phyloP scores from a whole-genome alignment of 2,329 filamentous ascomycete genomes.

The Byssochlamys sp. region DNA sequence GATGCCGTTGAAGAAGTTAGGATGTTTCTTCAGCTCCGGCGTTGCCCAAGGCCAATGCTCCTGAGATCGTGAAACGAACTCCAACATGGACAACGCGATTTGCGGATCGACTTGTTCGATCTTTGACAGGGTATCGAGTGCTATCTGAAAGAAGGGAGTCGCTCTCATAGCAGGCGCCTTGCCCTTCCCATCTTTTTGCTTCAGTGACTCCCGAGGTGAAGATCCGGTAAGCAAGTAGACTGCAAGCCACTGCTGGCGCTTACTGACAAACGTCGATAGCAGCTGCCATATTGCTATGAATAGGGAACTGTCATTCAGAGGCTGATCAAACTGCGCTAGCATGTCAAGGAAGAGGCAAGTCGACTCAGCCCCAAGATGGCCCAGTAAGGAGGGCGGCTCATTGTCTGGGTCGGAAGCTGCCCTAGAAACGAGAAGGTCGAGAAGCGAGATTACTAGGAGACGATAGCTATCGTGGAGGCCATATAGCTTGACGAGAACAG shows the following conservation, averaged over 20 bases:
- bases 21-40: constrained; percentile 64
- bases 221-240: constrained; percentile 84
- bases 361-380: constrained; percentile 71
- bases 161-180: constrained; percentile 42
- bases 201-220: constrained; percentile 67
- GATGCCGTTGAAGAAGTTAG: constrained; percentile 61
- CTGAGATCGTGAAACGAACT: constrained; percentile 79
- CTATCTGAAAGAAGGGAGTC: constrained; percentile 63
- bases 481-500: constrained; percentile 66
- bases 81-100: constrained; percentile 65
- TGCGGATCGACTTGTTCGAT: constrained; percentile 56
- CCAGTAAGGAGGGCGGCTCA: constrained; percentile 90
- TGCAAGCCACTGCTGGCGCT: constrained; percentile 90
- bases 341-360: constrained; percentile 76
- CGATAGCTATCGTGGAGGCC: constrained; percentile 59
- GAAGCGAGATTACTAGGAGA: constrained; percentile 55
- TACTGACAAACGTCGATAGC: constrained; percentile 74
- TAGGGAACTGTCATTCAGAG: constrained; percentile 56
- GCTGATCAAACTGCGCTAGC: constrained; percentile 66
- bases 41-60: constrained; percentile 96
- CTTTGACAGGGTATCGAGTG: constrained; percentile 58
- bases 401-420: constrained; percentile 51
- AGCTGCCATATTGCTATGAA: constrained; percentile 71
- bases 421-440: constrained; percentile 64
- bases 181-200: constrained; percentile 37